phyloP scores from a whole-genome alignment of 1,139 yeast species.

The Lodderomyces oxycetoniae region DNA sequence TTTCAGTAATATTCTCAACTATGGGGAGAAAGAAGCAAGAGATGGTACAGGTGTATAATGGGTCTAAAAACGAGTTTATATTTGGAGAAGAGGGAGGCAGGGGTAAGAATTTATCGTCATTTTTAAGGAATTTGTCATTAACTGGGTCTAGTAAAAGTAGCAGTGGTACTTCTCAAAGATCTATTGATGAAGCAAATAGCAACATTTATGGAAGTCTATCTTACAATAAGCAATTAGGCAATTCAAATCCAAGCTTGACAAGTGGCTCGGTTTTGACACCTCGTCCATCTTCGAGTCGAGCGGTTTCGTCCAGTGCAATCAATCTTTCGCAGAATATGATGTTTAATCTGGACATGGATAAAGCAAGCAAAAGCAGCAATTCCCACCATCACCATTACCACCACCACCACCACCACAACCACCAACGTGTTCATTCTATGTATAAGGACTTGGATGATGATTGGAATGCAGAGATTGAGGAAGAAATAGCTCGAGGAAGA shows the following conservation, averaged over 20 bases:
- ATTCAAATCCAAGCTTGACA: background rate
- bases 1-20: too few species aligned
- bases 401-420: conserved; percentile 10
- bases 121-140: conserved; percentile 48
- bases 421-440: conserved; percentile 12
- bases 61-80: conserved; percentile 51
- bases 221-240: conserved; percentile 19
- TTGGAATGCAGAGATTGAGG: conserved; percentile 85
- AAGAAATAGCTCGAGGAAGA: conserved; percentile 11
- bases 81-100: conserved; percentile 67
- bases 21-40: conserved; percentile 50
- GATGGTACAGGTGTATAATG: conserved; percentile 56
- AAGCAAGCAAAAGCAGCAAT: conserved; percentile 5
- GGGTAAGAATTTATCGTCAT: conserved; percentile 58
- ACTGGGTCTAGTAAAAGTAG: conserved; percentile 30
- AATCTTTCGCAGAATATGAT: background rate
- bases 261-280: background rate
- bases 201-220: conserved; percentile 39
- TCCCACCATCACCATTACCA: conserved; percentile 4
- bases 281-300: background rate
- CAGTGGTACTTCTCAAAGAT: conserved; percentile 9
- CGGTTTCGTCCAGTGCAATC: background rate
- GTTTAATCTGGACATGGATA: background rate
- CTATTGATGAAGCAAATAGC: conserved; percentile 30
- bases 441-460: conserved; percentile 78